Evolutionary conservation across 2,329 filamentous ascomycete genomes (phyloP).

Genomic region (Aureobasidium sp.): DNA sequence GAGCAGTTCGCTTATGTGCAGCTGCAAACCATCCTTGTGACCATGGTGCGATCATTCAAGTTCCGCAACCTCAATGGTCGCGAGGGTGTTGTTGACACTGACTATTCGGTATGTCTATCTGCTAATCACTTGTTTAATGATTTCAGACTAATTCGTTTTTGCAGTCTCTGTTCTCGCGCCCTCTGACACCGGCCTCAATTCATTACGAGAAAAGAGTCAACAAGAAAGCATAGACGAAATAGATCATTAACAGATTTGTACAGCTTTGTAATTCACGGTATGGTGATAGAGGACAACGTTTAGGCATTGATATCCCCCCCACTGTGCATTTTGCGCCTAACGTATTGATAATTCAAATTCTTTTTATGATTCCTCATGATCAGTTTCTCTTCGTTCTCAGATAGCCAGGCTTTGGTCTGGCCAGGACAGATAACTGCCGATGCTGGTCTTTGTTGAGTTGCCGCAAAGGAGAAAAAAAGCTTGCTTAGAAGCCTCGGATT

Average conservation of each 20-base stretch:
- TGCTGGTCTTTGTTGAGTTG: background rate
- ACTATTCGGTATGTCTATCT: slow-evolving; percentile 44
- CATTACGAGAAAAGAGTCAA: slow-evolving; percentile 61
- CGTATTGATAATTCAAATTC: background rate
- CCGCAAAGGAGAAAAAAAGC: background rate
- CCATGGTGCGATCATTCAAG: slow-evolving; percentile 71
- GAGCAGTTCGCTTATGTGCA: slow-evolving; percentile 96
- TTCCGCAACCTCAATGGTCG: slow-evolving; percentile 68
- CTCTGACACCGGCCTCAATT: slow-evolving; percentile 47
- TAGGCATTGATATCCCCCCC: background rate
- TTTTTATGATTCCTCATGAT: background rate
- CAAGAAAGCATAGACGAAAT: slow-evolving; percentile 13
- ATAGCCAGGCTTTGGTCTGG: background rate
- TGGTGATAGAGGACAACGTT: slow-evolving; percentile 8
- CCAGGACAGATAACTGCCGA: background rate
- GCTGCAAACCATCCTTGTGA: slow-evolving; percentile 75
- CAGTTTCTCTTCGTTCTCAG: background rate
- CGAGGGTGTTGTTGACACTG: slow-evolving; percentile 59
- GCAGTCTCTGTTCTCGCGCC: slow-evolving; percentile 39
- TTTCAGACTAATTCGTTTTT: background rate
- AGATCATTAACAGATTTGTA: background rate
- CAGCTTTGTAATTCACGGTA: slow-evolving; percentile 7
- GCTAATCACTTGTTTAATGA: background rate
- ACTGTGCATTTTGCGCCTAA: background rate
- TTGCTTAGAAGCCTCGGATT: background rate